phyloP scores from a whole-genome alignment of 2,329 filamentous ascomycete species.

The Triangularia setosa region DNA sequence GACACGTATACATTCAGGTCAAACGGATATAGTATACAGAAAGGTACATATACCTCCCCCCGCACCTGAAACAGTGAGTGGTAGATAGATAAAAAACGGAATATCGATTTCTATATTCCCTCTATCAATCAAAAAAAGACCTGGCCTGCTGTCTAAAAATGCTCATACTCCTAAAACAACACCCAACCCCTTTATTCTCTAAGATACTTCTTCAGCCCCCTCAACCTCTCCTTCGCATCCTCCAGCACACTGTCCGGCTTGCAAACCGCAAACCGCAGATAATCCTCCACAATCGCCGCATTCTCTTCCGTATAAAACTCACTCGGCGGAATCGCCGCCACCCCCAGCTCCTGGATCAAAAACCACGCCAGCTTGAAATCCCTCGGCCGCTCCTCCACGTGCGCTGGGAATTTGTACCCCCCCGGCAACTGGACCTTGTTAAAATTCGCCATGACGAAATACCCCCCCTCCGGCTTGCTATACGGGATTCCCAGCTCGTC shows the following conservation, averaged over 20 bases:
- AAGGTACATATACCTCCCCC: background rate
- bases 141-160: background rate
- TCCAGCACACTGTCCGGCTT: conserved; percentile 86
- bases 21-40: background rate
- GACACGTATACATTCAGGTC: background rate
- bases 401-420: conserved; percentile 82
- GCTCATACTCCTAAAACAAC: too few relatives aligned
- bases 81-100: background rate
- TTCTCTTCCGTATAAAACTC: conserved; percentile 93
- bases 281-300: conserved; percentile 83
- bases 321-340: conserved; percentile 92
- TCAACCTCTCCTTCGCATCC: conserved; percentile 69
- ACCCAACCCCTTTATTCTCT: conserved; percentile 9
- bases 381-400: conserved; percentile 79
- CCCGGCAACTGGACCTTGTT: conserved; percentile 77
- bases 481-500: conserved; percentile 73
- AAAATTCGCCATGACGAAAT: conserved; percentile 96
- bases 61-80: background rate
- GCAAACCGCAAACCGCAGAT: conserved; percentile 92
- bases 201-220: conserved; percentile 71
- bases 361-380: conserved; percentile 98
- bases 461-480: conserved; percentile 91
- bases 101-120: background rate
- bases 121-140: background rate
- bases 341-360: conserved; percentile 90